Percentiles rank a stretch among this genome's conserved stretches.
Conservation (phyloP, 148 eudicot genomes). For the Euryodendron excelsum region DNA sequence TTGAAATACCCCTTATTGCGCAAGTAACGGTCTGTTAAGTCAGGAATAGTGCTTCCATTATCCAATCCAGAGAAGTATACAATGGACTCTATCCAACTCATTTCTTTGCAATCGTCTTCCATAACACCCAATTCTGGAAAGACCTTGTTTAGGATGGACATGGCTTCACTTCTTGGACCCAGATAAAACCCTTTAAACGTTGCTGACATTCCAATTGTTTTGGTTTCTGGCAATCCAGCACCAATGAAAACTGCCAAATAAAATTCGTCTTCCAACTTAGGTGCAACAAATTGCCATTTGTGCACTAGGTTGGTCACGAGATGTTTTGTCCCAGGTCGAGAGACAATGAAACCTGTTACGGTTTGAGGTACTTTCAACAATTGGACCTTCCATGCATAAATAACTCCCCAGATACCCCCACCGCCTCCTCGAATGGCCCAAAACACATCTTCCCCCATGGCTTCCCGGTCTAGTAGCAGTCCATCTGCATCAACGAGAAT, state of each 20-base stretch:
- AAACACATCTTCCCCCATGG: slow-evolving; percentile 67
- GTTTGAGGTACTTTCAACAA: slow-evolving; percentile 33
- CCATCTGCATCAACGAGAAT: slow-evolving; percentile 45
- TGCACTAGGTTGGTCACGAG: slow-evolving; percentile 33
- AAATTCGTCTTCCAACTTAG: slow-evolving; percentile 34
- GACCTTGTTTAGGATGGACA: slow-evolving; percentile 22
- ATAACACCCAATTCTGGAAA: slow-evolving; percentile 38
- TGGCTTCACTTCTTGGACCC: slow-evolving; percentile 32
- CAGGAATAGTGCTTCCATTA: slow-evolving; percentile 16
- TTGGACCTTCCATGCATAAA: slow-evolving; percentile 53
- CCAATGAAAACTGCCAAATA: slow-evolving; percentile 42
- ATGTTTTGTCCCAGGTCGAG: slow-evolving; percentile 29
- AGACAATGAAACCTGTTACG: slow-evolving; percentile 41
- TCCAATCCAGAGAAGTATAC: slow-evolving; percentile 42
- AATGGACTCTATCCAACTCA: slow-evolving; percentile 62
- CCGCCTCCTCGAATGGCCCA: slow-evolving; percentile 72
- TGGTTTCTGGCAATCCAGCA: slow-evolving; percentile 32
- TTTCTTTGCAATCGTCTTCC: slow-evolving; percentile 40
- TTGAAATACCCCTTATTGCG: slow-evolving; percentile 37
- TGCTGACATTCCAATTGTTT: slow-evolving; percentile 26
- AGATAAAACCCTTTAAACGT: slow-evolving; percentile 50
- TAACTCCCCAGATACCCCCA: slow-evolving; percentile 52
- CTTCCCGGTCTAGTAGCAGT: slow-evolving; percentile 35
- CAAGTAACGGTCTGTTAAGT: slow-evolving; percentile 32
- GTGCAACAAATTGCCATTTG: slow-evolving; percentile 58